Evolutionary conservation across 1,284 basidiomycete species (phyloP), one percentile per base, ranked within the genome.

Genomic region (Puccinia novopanici): DNA sequence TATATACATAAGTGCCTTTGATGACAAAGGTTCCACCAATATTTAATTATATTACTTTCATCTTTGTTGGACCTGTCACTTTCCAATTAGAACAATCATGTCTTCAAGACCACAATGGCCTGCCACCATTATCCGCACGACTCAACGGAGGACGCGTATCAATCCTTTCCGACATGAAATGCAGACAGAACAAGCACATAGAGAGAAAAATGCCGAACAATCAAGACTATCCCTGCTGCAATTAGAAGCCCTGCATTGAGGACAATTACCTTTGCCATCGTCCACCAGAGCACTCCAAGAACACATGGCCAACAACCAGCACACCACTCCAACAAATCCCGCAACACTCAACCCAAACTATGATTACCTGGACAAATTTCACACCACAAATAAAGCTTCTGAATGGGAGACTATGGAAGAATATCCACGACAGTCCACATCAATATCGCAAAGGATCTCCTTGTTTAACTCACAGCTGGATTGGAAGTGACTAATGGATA

Each of bases 121-220:
- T n/a, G n/a, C n/a, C n/a, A n/a, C n/a, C n/a, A n/a, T n/a, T n/a
- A n/a, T n/a, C n/a, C n/a, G n/a, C n/a, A n/a, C n/a, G n/a, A n/a
- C 52, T 22, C 12, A 15, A 52, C 48, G 67, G 42, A 50, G 34
- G 9, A 68, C 27, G 9, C 13, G 48, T 19, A 68, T 68, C 67
- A 68, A 68, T 50, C 67, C 67, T 10, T 68, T 68, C 15, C 42
- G 42, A 52, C 67, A 68, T n/a, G 42, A 68, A 50, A 68, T 24
- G 3, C 40, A 3, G 15, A 48, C 13, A 9, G 42, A 12, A 19
- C 67, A 10, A 5, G 9, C 4, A 3, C 15, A 24, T 10, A 40
- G 48, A 5, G 3, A 45, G 34, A 42, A 19, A 27, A 68, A 68
- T 42, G 6, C 3, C 15, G 37, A 40, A 5, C n/a, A 27, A 1